Evolutionary conservation across 2,329 filamentous ascomycete species (phyloP).

Genomic region (Alternaria tenuissima): DNA sequence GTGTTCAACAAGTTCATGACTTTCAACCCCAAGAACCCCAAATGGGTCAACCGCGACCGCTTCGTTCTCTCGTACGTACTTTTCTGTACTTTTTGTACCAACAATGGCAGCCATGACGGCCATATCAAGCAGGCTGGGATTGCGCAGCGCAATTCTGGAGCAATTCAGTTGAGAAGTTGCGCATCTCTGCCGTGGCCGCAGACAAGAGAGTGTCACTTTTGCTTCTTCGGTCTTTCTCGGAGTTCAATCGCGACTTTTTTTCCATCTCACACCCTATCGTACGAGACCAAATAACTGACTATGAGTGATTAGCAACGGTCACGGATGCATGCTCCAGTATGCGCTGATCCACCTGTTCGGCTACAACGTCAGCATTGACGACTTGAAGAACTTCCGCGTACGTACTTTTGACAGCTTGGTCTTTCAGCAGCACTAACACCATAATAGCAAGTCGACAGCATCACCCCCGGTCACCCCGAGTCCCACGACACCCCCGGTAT

Average conservation of each 20-base stretch:
- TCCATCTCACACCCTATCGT: background rate
- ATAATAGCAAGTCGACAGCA: slow-evolving; percentile 72
- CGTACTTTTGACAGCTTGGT: slow-evolving; percentile 64
- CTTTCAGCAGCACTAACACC: slow-evolving; percentile 22
- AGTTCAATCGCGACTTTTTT: background rate
- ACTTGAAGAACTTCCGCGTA: slow-evolving; percentile 96
- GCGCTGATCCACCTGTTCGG: slow-evolving; percentile 96
- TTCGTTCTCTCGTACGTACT: slow-evolving; percentile 95
- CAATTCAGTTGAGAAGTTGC: slow-evolving; percentile 9
- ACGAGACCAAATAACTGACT: background rate
- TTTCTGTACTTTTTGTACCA: background rate
- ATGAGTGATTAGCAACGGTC: slow-evolving; percentile 79
- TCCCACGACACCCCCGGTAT: slow-evolving; percentile 94
- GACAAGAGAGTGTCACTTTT: slow-evolving; percentile 10
- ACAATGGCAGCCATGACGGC: background rate
- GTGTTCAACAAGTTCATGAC: slow-evolving; percentile 99
- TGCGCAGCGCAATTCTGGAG: slow-evolving; percentile 9
- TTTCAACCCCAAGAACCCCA: slow-evolving; percentile 99
- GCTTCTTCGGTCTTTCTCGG: background rate
- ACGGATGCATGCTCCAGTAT: slow-evolving; percentile 99
- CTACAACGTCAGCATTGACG: slow-evolving; percentile 84
- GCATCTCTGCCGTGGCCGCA: slow-evolving; percentile 30
- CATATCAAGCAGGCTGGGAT: background rate
- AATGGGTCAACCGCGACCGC: slow-evolving; percentile 96
- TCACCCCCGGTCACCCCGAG: slow-evolving; percentile 96